Evolutionary conservation across 2,329 filamentous ascomycete genomes (phyloP).

Genomic region (Trichoderma oligosporum): DNA sequence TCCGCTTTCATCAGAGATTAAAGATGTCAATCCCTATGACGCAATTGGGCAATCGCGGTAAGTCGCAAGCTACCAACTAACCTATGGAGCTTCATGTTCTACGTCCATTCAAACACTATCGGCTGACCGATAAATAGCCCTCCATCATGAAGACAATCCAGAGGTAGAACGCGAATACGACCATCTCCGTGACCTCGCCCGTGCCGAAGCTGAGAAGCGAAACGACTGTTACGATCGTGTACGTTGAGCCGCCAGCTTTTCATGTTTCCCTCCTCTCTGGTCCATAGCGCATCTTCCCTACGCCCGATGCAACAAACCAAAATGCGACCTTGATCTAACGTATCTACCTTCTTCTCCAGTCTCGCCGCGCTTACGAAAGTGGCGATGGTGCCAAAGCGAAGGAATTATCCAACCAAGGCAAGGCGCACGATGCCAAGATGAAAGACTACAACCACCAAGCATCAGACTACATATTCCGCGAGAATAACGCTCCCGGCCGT

Average conservation of each 20-base stretch:
- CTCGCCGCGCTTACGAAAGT: constrained; percentile 73
- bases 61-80: constrained; percentile 20
- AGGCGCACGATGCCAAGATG: constrained; percentile 77
- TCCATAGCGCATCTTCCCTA: no score
- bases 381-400: constrained; percentile 85
- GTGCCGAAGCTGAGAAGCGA: constrained; percentile 75
- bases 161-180: constrained; percentile 85
- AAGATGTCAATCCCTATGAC: constrained; percentile 39
- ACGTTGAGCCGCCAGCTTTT: constrained; percentile 28
- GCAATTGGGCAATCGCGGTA: constrained; percentile 41
- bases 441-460: constrained; percentile 88
- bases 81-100: background rate
- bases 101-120: background rate
- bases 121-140: constrained; percentile 50
- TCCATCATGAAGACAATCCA: constrained; percentile 66
- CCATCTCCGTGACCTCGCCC: constrained; percentile 77
- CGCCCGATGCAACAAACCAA: background rate
- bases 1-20: constrained; percentile 17
- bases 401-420: constrained; percentile 77
- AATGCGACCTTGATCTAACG: background rate
- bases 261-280: background rate
- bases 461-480: constrained; percentile 89
- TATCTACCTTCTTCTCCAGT: constrained; percentile 37
- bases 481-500: constrained; percentile 78
- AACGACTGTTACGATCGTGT: constrained; percentile 72